Evolutionary conservation across 1,139 yeast species (phyloP).

Genomic region (Torulaspora globosa): DNA sequence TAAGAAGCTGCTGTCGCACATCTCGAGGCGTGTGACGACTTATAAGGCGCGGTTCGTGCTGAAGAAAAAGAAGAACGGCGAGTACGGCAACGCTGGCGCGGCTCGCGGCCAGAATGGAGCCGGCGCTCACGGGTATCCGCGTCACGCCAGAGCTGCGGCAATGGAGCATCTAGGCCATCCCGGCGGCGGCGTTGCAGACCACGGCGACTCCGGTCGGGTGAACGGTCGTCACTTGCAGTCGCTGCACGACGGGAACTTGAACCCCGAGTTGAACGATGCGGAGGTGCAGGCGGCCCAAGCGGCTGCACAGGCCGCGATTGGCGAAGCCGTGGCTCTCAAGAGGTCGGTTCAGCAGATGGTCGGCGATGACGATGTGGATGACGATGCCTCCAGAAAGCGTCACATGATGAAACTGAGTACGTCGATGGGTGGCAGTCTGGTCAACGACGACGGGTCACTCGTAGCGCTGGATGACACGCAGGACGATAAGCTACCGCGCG

Average conservation of each 20-base stretch:
- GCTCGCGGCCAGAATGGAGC: conserved; percentile 6
- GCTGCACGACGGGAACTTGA: conserved; percentile 9
- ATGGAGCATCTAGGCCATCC: conserved; percentile 6
- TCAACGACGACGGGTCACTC: conserved; percentile 21
- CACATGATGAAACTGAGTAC: conserved; percentile 16
- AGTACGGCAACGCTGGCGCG: conserved; percentile 17
- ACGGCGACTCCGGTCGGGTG: conserved; percentile 5
- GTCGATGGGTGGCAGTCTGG: conserved; percentile 10
- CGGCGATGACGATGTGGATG: conserved; percentile 17
- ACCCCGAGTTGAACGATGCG: conserved; percentile 14
- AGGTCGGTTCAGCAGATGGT: conserved; percentile 16
- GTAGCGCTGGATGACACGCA: conserved; percentile 29
- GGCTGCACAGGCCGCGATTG: conserved; percentile 35
- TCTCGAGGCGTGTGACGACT: conserved; percentile 37
- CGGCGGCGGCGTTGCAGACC: not conserved
- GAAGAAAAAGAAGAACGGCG: conserved; percentile 35
- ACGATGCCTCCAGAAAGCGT: conserved; percentile 19
- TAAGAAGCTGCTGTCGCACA: conserved; percentile 33
- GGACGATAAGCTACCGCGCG: conserved; percentile 36
- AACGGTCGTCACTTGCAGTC: conserved; percentile 4
- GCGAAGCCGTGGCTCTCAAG: conserved; percentile 22
- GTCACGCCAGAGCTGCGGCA: conserved; percentile 8
- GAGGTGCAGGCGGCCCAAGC: conserved; percentile 31
- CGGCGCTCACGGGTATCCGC: conserved; percentile 4
- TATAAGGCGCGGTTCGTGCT: conserved; percentile 37